Percentiles rank a stretch among this genome's conserved stretches.
Conservation (phyloP, 495 filamentous ascomycete species). For the Sabuloglossum arenarium region DNA sequence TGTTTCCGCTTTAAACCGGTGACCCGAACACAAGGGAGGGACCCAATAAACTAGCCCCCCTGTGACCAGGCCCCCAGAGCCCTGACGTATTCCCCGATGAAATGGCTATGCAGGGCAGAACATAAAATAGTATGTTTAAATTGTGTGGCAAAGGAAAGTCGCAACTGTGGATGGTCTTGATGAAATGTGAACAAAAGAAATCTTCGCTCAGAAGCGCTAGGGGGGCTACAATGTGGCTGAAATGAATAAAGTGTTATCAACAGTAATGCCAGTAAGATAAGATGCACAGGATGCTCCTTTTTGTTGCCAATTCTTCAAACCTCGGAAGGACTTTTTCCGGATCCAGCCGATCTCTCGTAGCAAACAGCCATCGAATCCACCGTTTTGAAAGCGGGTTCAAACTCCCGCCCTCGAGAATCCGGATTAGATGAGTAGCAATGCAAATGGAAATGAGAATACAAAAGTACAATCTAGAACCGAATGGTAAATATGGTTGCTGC, state of each 20-base stretch:
- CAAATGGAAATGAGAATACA: neutral
- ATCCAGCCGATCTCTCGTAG: neutral
- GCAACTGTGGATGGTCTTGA: neutral
- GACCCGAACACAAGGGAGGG: neutral
- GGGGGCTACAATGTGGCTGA: neutral
- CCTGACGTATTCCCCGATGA: neutral
- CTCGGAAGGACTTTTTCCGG: neutral
- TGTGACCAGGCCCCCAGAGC: neutral
- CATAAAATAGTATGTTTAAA: neutral
- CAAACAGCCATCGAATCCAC: neutral
- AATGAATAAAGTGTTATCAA: neutral
- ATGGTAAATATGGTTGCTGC: neutral
- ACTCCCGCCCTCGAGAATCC: neutral
- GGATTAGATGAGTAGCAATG: conserved; percentile 1
- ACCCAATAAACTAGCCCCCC: neutral
- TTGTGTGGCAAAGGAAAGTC: neutral
- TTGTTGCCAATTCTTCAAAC: neutral
- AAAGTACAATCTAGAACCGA: conserved; percentile 3
- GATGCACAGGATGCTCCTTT: conserved; percentile 1
- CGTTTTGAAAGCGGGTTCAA: neutral
- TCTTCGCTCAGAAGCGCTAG: neutral
- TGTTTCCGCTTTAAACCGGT: neutral
- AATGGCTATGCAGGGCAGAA: neutral
- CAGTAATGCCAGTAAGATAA: neutral
- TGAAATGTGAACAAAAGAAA: neutral